These are phyloP conservation scores for Gentiana macrophylla DNA, from an alignment of 257 asterid species.

Conservation along the genomic window DNA sequence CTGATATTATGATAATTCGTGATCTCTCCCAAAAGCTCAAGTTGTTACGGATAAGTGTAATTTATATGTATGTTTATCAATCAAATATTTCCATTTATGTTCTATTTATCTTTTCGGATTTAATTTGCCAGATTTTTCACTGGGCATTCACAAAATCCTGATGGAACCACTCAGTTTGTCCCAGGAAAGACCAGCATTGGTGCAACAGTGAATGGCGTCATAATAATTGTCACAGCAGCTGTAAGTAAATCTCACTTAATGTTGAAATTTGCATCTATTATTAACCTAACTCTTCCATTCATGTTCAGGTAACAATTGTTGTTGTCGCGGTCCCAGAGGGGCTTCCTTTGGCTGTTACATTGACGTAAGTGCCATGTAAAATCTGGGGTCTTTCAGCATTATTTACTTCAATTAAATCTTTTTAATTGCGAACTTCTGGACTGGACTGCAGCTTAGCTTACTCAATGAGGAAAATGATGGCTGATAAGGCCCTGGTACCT, in stretches of 20 bases:
- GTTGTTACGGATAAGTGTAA: no score
- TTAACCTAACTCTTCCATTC: conserved; percentile 24
- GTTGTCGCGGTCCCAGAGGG: conserved; percentile 99
- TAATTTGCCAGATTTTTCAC: conserved; percentile 56
- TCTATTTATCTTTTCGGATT: background rate
- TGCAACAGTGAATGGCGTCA: conserved; percentile 48
- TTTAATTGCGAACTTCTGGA: conserved; percentile 12
- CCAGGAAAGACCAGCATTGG: conserved; percentile 52
- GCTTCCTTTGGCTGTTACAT: conserved; percentile 93
- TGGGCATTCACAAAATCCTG: conserved; percentile 56
- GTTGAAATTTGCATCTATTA: conserved; percentile 5
- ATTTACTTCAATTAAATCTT: conserved; percentile 10
- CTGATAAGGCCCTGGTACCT: conserved; percentile 93
- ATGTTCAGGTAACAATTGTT: conserved; percentile 84
- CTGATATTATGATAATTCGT: no score
- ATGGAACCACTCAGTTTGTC: conserved; percentile 72
- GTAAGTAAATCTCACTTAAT: conserved; percentile 42
- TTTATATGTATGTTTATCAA: no score
- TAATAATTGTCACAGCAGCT: conserved; percentile 73
- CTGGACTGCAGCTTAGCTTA: conserved; percentile 69
- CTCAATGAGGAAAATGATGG: conserved; percentile 99
- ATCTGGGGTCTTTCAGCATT: conserved; percentile 1
- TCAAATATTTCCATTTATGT: background rate
- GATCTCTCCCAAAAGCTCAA: no score
- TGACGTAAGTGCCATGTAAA: conserved; percentile 55